Base-by-base conservation (phyloP, 140 eudicot genomes). In the Cichorium intybus region DNA sequence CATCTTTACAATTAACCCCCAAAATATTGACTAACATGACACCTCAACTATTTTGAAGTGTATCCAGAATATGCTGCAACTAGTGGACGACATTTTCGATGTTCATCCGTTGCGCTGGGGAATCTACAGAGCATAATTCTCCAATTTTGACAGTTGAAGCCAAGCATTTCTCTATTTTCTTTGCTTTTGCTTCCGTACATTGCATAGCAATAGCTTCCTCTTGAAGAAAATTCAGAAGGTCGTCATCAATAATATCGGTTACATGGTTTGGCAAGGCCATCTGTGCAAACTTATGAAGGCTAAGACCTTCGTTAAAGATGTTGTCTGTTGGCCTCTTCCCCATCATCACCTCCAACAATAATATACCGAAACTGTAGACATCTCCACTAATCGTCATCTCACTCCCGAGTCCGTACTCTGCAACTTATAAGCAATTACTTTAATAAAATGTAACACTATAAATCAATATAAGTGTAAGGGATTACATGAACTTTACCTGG, bases 331-430 rank as follows among this genome's bases (percentile, higher is more conserved):
- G 46, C 5, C 46, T 39, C 8, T 39, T 39, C 16, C 46, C 46
- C 3, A 5, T 39, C 46, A 39, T 39, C 46, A 39, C 16, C 46
- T 39, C 46, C 46, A 39, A 39, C 16, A 39, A 39, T 39, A 39
- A 5, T 50, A 73, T 34, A 1, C 46, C 46, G 16, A 39, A 39
- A 52, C 79, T 74, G 29, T 74, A 74, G 3, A 74, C 52, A 18
- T 74, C 79, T 20, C 79, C 70, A 29, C 53, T 48, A 20, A 17
- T 39, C 10, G 70, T 47, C 70, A 66, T 53, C 27, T 58, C n/a
- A n/a, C n/a, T n/a, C n/a, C n/a, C n/a, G n/a, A n/a, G n/a, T n/a
- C n/a, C n/a, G n/a, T n/a, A n/a, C 79, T 26, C 29, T 26, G 29
- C 29, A 26, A 26, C 29, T 26, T 26, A 26, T 26, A 26, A 26